Percentiles rank a stretch among this genome's conserved stretches.
These are phyloP conservation scores for Wickerhamiella spandovensis DNA, from an alignment of 805 yeast species.

Conservation along the genomic window DNA sequence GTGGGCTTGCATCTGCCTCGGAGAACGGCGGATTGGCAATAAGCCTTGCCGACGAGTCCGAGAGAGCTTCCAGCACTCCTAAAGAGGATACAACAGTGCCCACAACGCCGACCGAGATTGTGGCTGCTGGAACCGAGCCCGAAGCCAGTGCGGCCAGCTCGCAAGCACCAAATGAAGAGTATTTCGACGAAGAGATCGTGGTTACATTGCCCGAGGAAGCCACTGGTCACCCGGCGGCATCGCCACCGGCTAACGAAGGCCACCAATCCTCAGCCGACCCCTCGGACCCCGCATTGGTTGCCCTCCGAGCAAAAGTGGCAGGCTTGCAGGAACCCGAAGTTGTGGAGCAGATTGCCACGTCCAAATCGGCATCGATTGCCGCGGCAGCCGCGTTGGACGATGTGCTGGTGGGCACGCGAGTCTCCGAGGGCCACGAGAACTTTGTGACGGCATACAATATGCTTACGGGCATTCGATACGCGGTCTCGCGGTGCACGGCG, in stretches of 20 bases:
- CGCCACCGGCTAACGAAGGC: neutral
- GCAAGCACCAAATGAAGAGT: neutral
- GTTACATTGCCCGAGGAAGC: neutral
- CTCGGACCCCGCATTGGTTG: neutral
- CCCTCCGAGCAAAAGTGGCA: neutral
- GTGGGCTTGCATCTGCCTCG: neutral
- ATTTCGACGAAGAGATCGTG: neutral
- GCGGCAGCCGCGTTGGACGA: slow-evolving; percentile 22
- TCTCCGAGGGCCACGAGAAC: slow-evolving; percentile 86
- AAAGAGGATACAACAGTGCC: too few relatives aligned
- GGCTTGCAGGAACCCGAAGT: neutral
- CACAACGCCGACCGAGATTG: too few relatives aligned
- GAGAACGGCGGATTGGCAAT: neutral
- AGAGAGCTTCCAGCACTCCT: too few relatives aligned
- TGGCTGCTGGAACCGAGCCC: neutral
- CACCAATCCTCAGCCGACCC: neutral
- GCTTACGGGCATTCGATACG: slow-evolving; percentile 92
- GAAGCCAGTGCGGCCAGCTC: neutral
- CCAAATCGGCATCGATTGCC: slow-evolving; percentile 9
- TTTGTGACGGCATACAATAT: slow-evolving; percentile 91
- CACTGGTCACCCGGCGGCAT: neutral
- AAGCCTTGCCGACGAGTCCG: too few relatives aligned
- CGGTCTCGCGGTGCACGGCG: slow-evolving; percentile 77
- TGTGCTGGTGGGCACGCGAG: slow-evolving; percentile 66
- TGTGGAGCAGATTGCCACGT: neutral